These are phyloP conservation scores for Saxophila tyrrhenica DNA, from an alignment of 495 filamentous ascomycete species.

Conservation along the genomic window DNA sequence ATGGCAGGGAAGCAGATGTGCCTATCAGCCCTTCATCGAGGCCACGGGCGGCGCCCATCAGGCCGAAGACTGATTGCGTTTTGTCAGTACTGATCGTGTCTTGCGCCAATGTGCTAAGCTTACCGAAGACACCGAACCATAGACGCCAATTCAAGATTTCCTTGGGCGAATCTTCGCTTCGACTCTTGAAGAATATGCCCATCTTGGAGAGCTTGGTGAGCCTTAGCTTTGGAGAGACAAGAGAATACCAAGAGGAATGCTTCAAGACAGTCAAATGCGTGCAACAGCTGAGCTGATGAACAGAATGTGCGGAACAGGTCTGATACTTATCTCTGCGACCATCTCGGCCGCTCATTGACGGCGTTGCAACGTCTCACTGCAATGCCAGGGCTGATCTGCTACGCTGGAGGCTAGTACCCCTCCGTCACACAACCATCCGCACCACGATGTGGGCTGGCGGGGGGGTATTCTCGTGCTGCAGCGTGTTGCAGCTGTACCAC, in stretches of 20 bases:
- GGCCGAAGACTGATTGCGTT: constrained; percentile 39
- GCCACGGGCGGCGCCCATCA: constrained; percentile 59
- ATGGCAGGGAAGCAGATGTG: constrained; percentile 50
- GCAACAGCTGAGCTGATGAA: neutral
- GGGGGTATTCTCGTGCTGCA: neutral
- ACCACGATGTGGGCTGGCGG: neutral
- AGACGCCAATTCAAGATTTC: constrained; percentile 26
- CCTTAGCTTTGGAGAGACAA: too few relatives aligned
- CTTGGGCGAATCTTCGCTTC: constrained; percentile 16
- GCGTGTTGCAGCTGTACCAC: neutral
- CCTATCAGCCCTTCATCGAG: constrained; percentile 66
- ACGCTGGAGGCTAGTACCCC: too few relatives aligned
- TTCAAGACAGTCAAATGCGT: too few relatives aligned
- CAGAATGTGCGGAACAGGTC: neutral
- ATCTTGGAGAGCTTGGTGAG: too few relatives aligned
- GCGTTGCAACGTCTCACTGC: neutral
- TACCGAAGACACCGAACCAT: constrained; percentile 24
- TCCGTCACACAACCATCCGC: too few relatives aligned
- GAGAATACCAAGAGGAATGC: too few relatives aligned
- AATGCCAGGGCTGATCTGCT: neutral
- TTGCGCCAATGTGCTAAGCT: neutral
- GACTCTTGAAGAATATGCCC: constrained; percentile 5
- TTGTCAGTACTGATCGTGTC: neutral
- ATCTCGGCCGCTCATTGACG: too few relatives aligned
- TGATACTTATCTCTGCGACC: neutral